Evolutionary conservation across 345 rosid species (phyloP), one percentile per base, ranked within the genome.

Genomic region (Balakata baccata): DNA sequence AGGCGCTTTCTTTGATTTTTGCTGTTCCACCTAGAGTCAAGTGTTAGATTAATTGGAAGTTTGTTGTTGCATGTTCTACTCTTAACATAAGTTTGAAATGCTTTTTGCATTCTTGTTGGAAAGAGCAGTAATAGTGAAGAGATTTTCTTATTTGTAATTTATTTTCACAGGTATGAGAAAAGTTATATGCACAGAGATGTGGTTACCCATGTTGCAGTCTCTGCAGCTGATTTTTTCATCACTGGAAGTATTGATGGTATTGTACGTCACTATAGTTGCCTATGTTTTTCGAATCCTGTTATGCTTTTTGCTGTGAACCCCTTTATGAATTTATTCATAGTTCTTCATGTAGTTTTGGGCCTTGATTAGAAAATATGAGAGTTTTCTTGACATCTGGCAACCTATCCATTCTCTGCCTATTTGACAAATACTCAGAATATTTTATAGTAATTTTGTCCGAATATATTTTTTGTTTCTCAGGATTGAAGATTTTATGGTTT

Each of bases 101-200:
- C 47, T 43, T 43, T 43, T 13, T 12, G 3, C 16, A 52, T 52
- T 7, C 39, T 4, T 60, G 10, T 25, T 29, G 14, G 43, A 4
- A 60, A 34, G 38, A 25, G 18, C 29, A 29, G 41, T 17, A 29
- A 66, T 66, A 66, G 5, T 39, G 61, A 57, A 38, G 20, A 61
- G 3, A 47, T 49, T 38, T 43, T 64, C 34, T 54, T 1, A 60
- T 13, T 11, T 20, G 7, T 16, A 39, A 46, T 43, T 14, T 59
- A n/a, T 58, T 25, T 12, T 22, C 66, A 1, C 83, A 94, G 98
- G 98, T 94, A 89, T 71, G 99, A 95, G 84, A 95, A 91, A 74
- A 95, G 96, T 82, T 95, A 95, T 79, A 91, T 92, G 98, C 99
- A 92, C 75, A 84, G 99, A n/a, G 99, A 95, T 83, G 90, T 89